These are phyloP conservation scores for Sugiyamaella boreocaroliniensis DNA, from an alignment of 805 yeast genomes.

Conservation along the genomic window DNA sequence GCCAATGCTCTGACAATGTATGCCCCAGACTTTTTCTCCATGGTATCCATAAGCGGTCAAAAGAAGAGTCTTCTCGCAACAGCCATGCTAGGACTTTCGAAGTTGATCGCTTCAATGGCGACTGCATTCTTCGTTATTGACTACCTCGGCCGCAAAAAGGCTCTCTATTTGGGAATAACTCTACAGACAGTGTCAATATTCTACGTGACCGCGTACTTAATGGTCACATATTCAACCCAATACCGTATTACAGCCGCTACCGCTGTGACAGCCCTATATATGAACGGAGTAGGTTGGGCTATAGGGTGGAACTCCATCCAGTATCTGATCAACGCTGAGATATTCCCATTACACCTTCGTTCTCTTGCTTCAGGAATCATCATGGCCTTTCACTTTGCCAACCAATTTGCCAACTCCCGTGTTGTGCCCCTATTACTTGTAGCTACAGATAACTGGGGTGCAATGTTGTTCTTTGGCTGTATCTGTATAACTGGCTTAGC, in stretches of 20 bases:
- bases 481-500: slow-evolving; percentile 38
- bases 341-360: slow-evolving; percentile 46
- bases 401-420: slow-evolving; percentile 52
- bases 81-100: slow-evolving; percentile 48
- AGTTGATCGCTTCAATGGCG: slow-evolving; percentile 42
- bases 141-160: slow-evolving; percentile 44
- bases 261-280: slow-evolving; percentile 45
- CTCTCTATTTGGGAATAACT: slow-evolving; percentile 44
- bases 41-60: slow-evolving; percentile 40
- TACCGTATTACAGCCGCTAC: slow-evolving; percentile 36
- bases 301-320: slow-evolving; percentile 53
- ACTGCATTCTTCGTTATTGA: slow-evolving; percentile 51
- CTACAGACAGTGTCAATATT: slow-evolving; percentile 40
- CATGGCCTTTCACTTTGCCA: slow-evolving; percentile 51
- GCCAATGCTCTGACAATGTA: slow-evolving; percentile 51
- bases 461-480: slow-evolving; percentile 46
- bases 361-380: slow-evolving; percentile 44
- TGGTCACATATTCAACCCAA: slow-evolving; percentile 35
- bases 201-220: slow-evolving; percentile 43
- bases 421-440: slow-evolving; percentile 48
- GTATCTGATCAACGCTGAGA: slow-evolving; percentile 49
- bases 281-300: slow-evolving; percentile 53
- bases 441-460: slow-evolving; percentile 41
- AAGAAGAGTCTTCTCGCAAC: slow-evolving; percentile 41
- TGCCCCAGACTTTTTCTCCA: slow-evolving; percentile 45